Conservation (phyloP, 257 asterid species). For the Knoxia roxburghii region DNA sequence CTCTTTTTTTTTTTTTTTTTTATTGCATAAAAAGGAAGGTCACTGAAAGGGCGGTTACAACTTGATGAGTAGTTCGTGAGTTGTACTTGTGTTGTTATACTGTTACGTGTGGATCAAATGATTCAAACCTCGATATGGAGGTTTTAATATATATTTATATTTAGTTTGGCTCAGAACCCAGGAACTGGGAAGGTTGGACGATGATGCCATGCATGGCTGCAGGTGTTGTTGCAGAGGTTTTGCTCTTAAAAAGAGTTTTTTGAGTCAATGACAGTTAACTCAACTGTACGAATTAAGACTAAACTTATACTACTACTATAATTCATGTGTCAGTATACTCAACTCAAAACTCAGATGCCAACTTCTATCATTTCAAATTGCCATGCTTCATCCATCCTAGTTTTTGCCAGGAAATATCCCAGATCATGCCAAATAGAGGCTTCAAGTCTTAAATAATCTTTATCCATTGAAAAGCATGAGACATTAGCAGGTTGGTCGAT, state of each 20-base stretch:
- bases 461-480: no score
- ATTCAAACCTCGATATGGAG: slow-evolving; percentile 28
- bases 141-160: not conserved
- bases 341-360: no score
- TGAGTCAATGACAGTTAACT: slow-evolving; percentile 31
- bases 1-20: not conserved
- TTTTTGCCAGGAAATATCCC: slow-evolving; percentile 9
- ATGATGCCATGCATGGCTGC: no score
- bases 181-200: slow-evolving; percentile 11
- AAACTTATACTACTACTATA: not conserved
- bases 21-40: not conserved
- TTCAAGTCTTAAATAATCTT: no score
- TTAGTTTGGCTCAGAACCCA: slow-evolving; percentile 11
- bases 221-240: no score
- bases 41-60: not conserved
- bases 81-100: slow-evolving; percentile 43
- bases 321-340: not conserved
- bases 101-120: slow-evolving; percentile 10
- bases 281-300: slow-evolving; percentile 19
- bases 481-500: no score
- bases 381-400: slow-evolving; percentile 18
- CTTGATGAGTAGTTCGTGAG: slow-evolving; percentile 21
- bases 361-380: no score
- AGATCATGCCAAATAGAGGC: not conserved
- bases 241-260: not conserved